These are phyloP conservation scores for Endothia cerciana DNA, from an alignment of 2,329 filamentous ascomycete species.

Conservation along the genomic window DNA sequence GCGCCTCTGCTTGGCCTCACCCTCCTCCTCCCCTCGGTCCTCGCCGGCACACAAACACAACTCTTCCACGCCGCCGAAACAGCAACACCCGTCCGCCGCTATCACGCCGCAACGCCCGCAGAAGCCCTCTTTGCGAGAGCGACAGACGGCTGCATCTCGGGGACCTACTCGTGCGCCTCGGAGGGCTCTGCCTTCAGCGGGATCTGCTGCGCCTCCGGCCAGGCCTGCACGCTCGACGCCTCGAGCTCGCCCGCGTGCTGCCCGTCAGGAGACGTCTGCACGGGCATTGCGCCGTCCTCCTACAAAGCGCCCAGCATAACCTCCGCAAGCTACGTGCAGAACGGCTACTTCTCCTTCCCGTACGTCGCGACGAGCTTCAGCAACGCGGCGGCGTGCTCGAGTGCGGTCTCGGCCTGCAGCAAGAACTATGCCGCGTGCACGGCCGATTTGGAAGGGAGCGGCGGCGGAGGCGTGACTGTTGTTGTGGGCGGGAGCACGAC, in stretches of 20 bases:
- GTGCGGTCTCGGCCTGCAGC: constrained; percentile 56
- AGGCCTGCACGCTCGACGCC: constrained; percentile 54
- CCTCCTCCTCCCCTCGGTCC: constrained; percentile 28
- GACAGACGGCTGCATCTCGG: constrained; percentile 46
- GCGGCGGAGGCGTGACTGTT: constrained; percentile 55
- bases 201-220: constrained; percentile 56
- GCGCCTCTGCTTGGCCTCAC: constrained; percentile 12
- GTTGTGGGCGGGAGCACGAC: constrained; percentile 59
- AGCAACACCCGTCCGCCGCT: constrained; percentile 25
- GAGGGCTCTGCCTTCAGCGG: constrained; percentile 51
- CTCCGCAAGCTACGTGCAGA: constrained; percentile 56
- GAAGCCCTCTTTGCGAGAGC: constrained; percentile 32
- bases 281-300: constrained; percentile 53
- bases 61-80: constrained; percentile 38
- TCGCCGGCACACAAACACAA: constrained; percentile 34
- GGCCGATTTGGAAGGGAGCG: constrained; percentile 46
- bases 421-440: constrained; percentile 59
- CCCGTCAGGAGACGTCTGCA: constrained; percentile 54
- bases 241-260: constrained; percentile 57
- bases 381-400: constrained; percentile 55
- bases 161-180: constrained; percentile 54
- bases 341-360: constrained; percentile 64
- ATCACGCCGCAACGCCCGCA: constrained; percentile 29
- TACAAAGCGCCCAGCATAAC: constrained; percentile 40
- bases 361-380: constrained; percentile 57